Evolutionary conservation across 495 filamentous ascomycete species (phyloP).

Genomic region (Penicillium egyptiacum): DNA sequence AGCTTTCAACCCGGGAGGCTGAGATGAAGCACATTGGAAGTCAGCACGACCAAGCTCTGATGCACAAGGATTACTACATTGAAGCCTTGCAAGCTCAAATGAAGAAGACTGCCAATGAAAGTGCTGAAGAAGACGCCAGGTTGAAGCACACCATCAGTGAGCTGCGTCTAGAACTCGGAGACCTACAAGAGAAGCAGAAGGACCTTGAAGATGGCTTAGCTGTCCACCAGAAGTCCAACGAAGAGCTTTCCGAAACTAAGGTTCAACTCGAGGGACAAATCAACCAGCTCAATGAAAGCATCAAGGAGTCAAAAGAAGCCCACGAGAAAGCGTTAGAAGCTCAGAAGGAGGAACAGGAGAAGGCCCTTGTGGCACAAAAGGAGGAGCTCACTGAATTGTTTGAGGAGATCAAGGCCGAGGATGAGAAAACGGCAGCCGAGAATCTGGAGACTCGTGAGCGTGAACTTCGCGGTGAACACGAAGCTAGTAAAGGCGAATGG

Average conservation of each 20-base stretch:
- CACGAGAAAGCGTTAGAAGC: conserved; percentile 41
- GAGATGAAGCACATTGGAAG: conserved; percentile 48
- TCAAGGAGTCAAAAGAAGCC: conserved; percentile 41
- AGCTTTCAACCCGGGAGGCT: conserved; percentile 44
- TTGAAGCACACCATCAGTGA: conserved; percentile 51
- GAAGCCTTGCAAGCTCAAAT: conserved; percentile 53
- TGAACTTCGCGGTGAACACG: conserved; percentile 39
- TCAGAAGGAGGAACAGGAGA: conserved; percentile 42
- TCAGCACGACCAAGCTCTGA: conserved; percentile 47
- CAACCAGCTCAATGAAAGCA: conserved; percentile 47
- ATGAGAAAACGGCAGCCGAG: conserved; percentile 44
- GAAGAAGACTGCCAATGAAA: conserved; percentile 52
- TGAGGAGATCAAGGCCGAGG: conserved; percentile 51
- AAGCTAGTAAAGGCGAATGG: conserved; percentile 42
- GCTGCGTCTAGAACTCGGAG: conserved; percentile 56
- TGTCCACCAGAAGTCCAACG: conserved; percentile 41
- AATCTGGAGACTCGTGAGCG: conserved; percentile 42
- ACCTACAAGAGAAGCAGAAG: conserved; percentile 55
- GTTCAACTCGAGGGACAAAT: conserved; percentile 52
- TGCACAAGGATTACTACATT: conserved; percentile 56
- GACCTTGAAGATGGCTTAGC: conserved; percentile 48
- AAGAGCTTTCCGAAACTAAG: conserved; percentile 41
- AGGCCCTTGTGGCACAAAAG: conserved; percentile 42
- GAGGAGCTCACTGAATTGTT: conserved; percentile 48
- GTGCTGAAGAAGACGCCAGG: conserved; percentile 47